Percentiles rank a stretch among this genome's conserved stretches.
Conservation (phyloP, 345 rosid genomes). For the Salix dunnii region DNA sequence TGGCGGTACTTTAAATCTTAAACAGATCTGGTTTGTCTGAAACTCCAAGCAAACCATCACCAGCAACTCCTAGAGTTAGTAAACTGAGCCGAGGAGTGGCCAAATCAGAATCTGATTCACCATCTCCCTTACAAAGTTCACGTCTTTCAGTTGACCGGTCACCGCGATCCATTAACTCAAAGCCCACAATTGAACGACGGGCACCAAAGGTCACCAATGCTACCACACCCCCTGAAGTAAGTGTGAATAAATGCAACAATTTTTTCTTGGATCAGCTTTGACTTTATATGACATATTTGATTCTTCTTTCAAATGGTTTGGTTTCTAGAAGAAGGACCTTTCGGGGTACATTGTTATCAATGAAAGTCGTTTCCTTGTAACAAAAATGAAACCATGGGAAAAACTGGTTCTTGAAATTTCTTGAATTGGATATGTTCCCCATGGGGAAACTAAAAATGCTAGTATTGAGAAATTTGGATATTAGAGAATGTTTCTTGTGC, state of each 20-base stretch:
- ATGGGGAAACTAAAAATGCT: neutral
- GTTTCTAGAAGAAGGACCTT: neutral
- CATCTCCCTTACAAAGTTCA: slow-evolving; percentile 51
- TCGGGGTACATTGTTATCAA: neutral
- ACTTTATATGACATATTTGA: slow-evolving; percentile 1
- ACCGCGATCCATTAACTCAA: slow-evolving; percentile 57
- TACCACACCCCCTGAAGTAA: slow-evolving; percentile 65
- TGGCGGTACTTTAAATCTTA: slow-evolving; percentile 17
- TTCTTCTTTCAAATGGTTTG: neutral
- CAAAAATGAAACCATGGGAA: neutral
- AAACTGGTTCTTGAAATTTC: neutral
- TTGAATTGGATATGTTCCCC: neutral
- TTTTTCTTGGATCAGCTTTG: neutral
- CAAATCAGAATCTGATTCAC: slow-evolving; percentile 61
- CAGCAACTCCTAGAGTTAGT: slow-evolving; percentile 66
- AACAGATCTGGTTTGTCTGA: slow-evolving; percentile 71
- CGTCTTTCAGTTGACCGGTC: slow-evolving; percentile 73
- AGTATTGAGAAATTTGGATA: neutral
- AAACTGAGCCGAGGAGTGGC: slow-evolving; percentile 46
- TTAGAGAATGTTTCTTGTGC: neutral
- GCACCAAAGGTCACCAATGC: slow-evolving; percentile 46
- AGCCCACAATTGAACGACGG: slow-evolving; percentile 62
- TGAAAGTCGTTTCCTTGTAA: neutral
- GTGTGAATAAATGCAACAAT: slow-evolving; percentile 11
- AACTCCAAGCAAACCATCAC: slow-evolving; percentile 63